These are phyloP conservation scores for Periconia digitata DNA, from an alignment of 2,329 filamentous ascomycete species.

Conservation along the genomic window DNA sequence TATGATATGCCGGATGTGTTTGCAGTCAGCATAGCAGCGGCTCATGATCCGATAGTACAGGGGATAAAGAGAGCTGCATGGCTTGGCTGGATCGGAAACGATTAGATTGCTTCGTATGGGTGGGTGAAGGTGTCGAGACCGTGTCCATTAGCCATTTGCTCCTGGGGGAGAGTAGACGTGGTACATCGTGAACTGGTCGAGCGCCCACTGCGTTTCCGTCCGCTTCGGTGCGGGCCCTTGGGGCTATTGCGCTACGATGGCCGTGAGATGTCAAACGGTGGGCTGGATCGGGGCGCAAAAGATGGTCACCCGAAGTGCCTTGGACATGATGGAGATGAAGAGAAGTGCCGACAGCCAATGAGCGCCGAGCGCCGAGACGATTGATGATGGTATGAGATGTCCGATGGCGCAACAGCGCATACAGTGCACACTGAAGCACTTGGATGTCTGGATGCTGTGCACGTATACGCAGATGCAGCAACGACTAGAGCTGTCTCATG, in stretches of 20 bases:
- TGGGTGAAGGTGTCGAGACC: background rate
- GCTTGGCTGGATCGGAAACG: background rate
- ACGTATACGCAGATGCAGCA: too few relatives aligned
- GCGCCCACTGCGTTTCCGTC: constrained; percentile 1
- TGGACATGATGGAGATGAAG: constrained; percentile 11
- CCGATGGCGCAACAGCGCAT: too few relatives aligned
- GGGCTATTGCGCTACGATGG: constrained; percentile 10
- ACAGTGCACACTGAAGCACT: too few relatives aligned
- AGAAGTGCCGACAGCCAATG: constrained; percentile 16
- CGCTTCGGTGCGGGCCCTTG: constrained; percentile 14
- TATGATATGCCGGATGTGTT: constrained; percentile 30
- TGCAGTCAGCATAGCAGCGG: constrained; percentile 29
- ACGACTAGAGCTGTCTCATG: too few relatives aligned
- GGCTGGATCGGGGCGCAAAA: constrained; percentile 19
- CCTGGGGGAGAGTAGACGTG: background rate
- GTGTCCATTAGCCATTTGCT: background rate
- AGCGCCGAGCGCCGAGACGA: constrained; percentile 5
- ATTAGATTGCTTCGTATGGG: background rate
- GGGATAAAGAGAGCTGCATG: background rate
- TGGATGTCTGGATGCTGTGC: too few relatives aligned
- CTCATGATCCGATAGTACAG: constrained; percentile 19
- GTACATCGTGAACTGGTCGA: background rate
- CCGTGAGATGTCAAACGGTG: constrained; percentile 14
- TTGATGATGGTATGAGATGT: background rate
- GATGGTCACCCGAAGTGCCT: constrained; percentile 18